Conservation (phyloP, 805 yeast species). For the Komagataella mondaviorum region DNA sequence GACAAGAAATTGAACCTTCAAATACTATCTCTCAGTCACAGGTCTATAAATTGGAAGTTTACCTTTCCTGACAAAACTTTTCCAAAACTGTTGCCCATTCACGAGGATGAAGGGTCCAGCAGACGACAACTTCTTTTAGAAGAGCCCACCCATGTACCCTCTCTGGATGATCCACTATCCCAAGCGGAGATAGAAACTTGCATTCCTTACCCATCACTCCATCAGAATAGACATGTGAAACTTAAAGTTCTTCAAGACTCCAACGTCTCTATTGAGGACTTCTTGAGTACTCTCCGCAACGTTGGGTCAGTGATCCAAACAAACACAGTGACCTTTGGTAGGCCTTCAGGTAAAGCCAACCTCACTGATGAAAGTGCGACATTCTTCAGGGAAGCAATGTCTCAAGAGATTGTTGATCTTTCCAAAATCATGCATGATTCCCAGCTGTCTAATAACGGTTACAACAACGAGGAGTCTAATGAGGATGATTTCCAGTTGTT, state of each 20-base stretch:
- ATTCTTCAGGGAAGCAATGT: background rate
- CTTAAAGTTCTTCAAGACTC: slow-evolving; percentile 8
- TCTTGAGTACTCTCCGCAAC: background rate
- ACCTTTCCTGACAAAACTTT: background rate
- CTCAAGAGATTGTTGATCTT: background rate
- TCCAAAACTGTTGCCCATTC: background rate
- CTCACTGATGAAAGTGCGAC: background rate
- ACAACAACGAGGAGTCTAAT: background rate
- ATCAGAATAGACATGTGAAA: slow-evolving; percentile 11
- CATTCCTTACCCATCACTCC: slow-evolving; percentile 14
- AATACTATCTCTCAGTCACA: background rate
- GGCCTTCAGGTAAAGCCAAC: slow-evolving; percentile 4
- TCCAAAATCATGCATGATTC: background rate
- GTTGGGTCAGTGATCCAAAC: background rate
- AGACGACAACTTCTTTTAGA: background rate
- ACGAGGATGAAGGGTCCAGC: background rate
- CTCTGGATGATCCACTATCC: slow-evolving; percentile 21
- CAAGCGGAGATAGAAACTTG: slow-evolving; percentile 48
- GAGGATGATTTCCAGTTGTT: background rate
- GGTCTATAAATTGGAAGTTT: slow-evolving; percentile 9
- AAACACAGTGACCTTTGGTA: slow-evolving; percentile 4
- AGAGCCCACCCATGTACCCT: slow-evolving; percentile 2
- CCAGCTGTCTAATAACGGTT: background rate
- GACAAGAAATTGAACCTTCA: background rate
- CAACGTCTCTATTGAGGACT: background rate